Conservation (phyloP, 2,329 filamentous ascomycete genomes). For the Cytospora chrysosperma region DNA sequence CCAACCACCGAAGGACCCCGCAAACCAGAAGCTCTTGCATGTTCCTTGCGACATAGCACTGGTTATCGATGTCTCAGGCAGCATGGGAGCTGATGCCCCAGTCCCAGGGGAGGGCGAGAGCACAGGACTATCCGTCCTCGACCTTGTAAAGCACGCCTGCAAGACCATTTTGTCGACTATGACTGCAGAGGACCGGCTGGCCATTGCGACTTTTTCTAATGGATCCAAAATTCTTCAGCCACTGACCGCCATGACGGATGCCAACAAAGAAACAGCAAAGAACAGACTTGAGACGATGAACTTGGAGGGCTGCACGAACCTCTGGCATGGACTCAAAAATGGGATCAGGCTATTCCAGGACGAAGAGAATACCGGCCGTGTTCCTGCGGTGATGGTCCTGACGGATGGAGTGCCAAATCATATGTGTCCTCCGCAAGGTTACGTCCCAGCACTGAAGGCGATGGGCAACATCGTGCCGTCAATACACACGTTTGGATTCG, state of each 20-base stretch:
- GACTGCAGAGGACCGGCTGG: conserved; percentile 53
- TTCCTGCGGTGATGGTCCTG: conserved; percentile 52
- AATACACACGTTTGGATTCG: conserved; percentile 56
- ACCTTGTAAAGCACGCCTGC: conserved; percentile 60
- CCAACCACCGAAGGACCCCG: conserved; percentile 42
- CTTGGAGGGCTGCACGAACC: conserved; percentile 46
- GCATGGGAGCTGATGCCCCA: conserved; percentile 51
- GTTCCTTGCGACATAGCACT: conserved; percentile 60
- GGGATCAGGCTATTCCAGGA: conserved; percentile 49
- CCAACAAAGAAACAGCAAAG: conserved; percentile 44
- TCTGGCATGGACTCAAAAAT: conserved; percentile 57
- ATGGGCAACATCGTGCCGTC: conserved; percentile 42
- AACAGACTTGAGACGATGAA: conserved; percentile 44
- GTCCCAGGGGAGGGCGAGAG: conserved; percentile 44
- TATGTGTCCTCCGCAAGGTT: conserved; percentile 53
- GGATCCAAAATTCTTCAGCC: conserved; percentile 43
- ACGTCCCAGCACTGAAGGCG: conserved; percentile 51
- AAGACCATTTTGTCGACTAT: conserved; percentile 56
- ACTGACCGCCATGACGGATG: conserved; percentile 46
- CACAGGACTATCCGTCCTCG: conserved; percentile 54
- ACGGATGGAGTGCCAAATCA: conserved; percentile 57
- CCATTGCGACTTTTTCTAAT: conserved; percentile 55
- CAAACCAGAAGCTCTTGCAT: conserved; percentile 33
- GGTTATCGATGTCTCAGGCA: conserved; percentile 60
- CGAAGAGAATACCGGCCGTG: conserved; percentile 35